These are phyloP conservation scores for Pholiota microspora DNA, from an alignment of 768 basidiomycete species.

Conservation along the genomic window DNA sequence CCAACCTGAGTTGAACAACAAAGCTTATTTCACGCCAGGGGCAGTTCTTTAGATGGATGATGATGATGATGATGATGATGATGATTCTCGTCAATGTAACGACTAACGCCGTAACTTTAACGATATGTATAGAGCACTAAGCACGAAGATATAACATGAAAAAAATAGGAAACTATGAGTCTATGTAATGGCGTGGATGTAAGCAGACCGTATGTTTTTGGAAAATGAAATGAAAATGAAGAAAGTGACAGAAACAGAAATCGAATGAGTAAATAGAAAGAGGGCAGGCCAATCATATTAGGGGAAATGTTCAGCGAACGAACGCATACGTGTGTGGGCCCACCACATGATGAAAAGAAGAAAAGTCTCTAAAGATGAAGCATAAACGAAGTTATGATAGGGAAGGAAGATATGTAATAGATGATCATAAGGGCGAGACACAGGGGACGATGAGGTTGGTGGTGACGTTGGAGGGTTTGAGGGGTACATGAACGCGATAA, in stretches of 20 bases:
- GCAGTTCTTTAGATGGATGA: too few species aligned
- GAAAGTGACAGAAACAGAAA: neutral
- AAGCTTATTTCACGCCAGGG: too few species aligned
- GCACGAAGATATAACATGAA: too few species aligned
- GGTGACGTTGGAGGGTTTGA: neutral
- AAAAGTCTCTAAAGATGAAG: neutral
- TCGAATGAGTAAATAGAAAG: neutral
- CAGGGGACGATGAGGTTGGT: neutral
- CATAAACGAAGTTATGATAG: neutral
- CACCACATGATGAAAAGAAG: neutral
- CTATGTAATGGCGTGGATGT: neutral
- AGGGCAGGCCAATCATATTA: neutral
- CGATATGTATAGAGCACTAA: neutral
- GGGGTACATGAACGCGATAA: neutral
- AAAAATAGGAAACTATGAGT: neutral
- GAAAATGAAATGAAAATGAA: too few species aligned
- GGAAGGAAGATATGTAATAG: constrained; percentile 5
- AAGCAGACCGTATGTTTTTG: neutral
- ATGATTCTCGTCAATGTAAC: too few species aligned
- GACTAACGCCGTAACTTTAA: neutral
- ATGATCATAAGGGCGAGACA: neutral
- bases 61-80: too few species aligned
- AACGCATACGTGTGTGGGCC: neutral
- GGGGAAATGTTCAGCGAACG: neutral
- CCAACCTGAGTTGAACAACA: too few species aligned